A percentile compares a stretch with the other conserved stretches of the same genome.
Conservation (phyloP, 78 protist genomes). For the Chrysochromulina parva region DNA sequence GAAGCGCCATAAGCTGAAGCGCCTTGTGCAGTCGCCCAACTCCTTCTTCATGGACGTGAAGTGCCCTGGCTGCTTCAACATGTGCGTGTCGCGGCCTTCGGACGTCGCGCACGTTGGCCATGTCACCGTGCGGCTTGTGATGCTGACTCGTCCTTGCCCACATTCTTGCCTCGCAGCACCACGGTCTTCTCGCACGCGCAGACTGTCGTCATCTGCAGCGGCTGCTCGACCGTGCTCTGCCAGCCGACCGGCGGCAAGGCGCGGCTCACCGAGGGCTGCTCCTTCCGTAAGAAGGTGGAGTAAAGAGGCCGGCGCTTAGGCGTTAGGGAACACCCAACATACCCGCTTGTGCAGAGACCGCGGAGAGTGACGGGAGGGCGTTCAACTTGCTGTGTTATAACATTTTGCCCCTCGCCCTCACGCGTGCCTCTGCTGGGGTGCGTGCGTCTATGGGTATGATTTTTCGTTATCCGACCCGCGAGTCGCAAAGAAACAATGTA, state of each 20-base stretch:
- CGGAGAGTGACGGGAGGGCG: too few species aligned
- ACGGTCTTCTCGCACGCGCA: conserved; percentile 87
- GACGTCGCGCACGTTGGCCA: too few species aligned
- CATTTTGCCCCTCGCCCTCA: too few species aligned
- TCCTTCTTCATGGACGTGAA: conserved; percentile 97
- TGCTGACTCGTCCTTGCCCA: too few species aligned
- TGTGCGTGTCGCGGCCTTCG: conserved; percentile 13
- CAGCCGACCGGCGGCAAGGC: conserved; percentile 99
- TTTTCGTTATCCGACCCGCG: too few species aligned
- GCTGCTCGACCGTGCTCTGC: conserved; percentile 93
- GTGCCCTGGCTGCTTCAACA: conserved; percentile 89
- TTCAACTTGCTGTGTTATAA: too few species aligned
- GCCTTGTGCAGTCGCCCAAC: conserved; percentile 98
- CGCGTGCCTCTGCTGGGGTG: too few species aligned
- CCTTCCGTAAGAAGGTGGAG: conserved; percentile 88
- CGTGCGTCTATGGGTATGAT: too few species aligned
- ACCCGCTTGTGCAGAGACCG: too few species aligned
- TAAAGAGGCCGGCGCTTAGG: conserved; percentile 33
- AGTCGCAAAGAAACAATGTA: too few species aligned
- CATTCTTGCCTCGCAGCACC: conserved; percentile 40
- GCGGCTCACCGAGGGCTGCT: conserved; percentile 93
- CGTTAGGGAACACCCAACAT: too few species aligned
- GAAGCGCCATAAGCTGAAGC: conserved; percentile 94
- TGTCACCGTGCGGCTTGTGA: not conserved
- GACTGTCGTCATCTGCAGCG: conserved; percentile 93